These are phyloP conservation scores for Crithidia fasciculata DNA, from an alignment of 208 protist genomes.

Conservation along the genomic window DNA sequence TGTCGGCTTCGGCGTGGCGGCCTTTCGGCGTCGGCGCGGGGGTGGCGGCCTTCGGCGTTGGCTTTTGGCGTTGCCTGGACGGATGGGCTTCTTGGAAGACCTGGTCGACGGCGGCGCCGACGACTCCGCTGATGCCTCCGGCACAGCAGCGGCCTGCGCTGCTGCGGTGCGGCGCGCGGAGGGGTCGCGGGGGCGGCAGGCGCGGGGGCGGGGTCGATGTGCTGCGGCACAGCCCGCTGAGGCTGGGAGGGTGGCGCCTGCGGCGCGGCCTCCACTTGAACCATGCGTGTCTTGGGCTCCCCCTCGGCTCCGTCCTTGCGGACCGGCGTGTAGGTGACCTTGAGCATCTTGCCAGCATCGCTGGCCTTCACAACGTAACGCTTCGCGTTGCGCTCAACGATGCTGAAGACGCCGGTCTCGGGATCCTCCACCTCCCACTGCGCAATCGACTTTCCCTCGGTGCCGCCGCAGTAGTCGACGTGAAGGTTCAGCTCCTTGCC, in stretches of 20 bases:
- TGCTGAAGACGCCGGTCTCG: constrained; percentile 56
- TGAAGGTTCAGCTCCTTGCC: constrained; percentile 68
- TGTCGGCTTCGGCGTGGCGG: constrained; percentile 12
- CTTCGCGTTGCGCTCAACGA: constrained; percentile 52
- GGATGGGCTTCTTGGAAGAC: constrained; percentile 22
- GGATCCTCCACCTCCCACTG: constrained; percentile 78
- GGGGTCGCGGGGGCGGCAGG: constrained; percentile 5
- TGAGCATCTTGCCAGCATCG: constrained; percentile 81
- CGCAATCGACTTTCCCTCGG: constrained; percentile 69
- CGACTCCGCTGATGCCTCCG: background rate
- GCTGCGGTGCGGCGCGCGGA: constrained; percentile 1
- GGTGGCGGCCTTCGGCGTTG: background rate
- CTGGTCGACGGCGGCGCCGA: constrained; percentile 9
- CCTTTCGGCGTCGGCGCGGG: constrained; percentile 2
- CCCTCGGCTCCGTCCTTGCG: constrained; percentile 76
- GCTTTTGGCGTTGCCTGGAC: constrained; percentile 16
- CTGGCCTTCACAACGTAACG: constrained; percentile 63
- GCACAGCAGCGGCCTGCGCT: background rate
- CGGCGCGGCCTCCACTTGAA: constrained; percentile 39
- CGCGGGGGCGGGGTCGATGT: constrained; percentile 10
- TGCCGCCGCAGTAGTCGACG: constrained; percentile 79
- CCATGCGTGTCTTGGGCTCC: constrained; percentile 68
- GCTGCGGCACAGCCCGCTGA: constrained; percentile 23
- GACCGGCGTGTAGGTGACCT: constrained; percentile 86
- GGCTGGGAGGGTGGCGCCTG: constrained; percentile 15